Percentiles rank a stretch among this genome's conserved stretches.
phyloP scores from a whole-genome alignment of 163 green algal genomes.

The Scenedesmus sp. region DNA sequence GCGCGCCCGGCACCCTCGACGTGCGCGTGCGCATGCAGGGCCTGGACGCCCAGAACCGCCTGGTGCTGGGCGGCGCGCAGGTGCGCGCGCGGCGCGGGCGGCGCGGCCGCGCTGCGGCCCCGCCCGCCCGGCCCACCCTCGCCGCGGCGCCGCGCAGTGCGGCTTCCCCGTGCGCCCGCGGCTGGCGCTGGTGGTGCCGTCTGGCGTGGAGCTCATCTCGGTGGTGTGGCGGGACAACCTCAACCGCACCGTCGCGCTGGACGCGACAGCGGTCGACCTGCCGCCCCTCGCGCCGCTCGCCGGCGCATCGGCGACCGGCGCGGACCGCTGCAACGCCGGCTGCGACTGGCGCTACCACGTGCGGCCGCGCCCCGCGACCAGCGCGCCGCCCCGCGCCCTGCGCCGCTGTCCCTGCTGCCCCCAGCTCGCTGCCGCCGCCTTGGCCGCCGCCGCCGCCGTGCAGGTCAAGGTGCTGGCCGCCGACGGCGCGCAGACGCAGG shows the following conservation, averaged over 20 bases:
- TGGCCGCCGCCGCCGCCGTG: not conserved
- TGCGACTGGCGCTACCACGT: conserved; percentile 50
- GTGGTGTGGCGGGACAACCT: conserved; percentile 53
- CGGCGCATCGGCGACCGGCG: conserved; percentile 37
- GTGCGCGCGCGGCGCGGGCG: no score
- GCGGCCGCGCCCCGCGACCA: no score
- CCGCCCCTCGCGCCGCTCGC: conserved; percentile 42
- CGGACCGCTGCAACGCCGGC: conserved; percentile 36
- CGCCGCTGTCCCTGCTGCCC: not conserved
- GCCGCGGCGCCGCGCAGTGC: conserved; percentile 24
- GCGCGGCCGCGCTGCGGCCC: no score
- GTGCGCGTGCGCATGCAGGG: conserved; percentile 23
- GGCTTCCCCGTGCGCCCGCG: conserved; percentile 52
- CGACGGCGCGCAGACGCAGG: conserved; percentile 49
- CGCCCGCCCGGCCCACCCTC: no score
- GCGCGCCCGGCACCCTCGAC: conserved; percentile 26
- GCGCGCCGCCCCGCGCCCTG: not conserved
- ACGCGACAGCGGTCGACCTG: conserved; percentile 13
- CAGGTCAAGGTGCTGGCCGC: conserved; percentile 32
- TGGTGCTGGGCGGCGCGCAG: conserved; percentile 35
- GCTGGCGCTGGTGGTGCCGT: conserved; percentile 28
- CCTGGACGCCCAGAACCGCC: conserved; percentile 19
- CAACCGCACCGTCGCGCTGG: conserved; percentile 51
- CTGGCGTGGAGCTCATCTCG: conserved; percentile 20
- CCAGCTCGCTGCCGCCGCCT: not conserved